Conservation (phyloP, 306 rosid species). For the Luffa acutangula region DNA sequence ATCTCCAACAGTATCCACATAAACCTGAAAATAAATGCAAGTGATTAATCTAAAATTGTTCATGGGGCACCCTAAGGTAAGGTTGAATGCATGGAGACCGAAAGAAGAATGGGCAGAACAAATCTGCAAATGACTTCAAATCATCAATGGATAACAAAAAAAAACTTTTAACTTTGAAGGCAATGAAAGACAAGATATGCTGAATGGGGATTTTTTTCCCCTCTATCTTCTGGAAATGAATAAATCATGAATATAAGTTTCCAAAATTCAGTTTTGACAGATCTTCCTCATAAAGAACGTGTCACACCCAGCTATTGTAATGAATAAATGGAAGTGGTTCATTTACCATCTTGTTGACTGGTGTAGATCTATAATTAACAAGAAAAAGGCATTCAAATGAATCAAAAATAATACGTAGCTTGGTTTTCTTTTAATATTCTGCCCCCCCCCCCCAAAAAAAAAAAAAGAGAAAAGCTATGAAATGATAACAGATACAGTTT, state of each 20-base stretch:
- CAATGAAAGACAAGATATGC: not conserved
- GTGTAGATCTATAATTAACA: not conserved
- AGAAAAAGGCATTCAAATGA: not conserved
- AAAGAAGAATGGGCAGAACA: not conserved
- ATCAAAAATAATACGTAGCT: not conserved
- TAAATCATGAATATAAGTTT: not conserved
- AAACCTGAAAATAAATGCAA: conserved; percentile 48
- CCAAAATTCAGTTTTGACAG: not conserved
- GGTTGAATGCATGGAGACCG: not conserved
- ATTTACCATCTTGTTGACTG: not conserved
- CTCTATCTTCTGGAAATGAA: not conserved
- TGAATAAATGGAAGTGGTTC: not conserved
- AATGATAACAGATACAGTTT: not conserved
- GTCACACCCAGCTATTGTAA: not conserved
- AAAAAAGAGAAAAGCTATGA: not conserved
- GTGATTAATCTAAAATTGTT: not conserved
- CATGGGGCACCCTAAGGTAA: not conserved
- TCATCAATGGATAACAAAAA: not conserved
- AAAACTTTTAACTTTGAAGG: not conserved
- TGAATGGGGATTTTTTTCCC: not conserved
- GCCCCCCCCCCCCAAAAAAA: not conserved
- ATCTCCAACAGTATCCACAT: conserved; percentile 89
- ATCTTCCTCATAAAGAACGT: not conserved
- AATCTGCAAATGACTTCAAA: not conserved
- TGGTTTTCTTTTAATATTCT: not conserved